phyloP scores from a whole-genome alignment of 2,329 filamentous ascomycete genomes.

The Penicillium sp. region DNA sequence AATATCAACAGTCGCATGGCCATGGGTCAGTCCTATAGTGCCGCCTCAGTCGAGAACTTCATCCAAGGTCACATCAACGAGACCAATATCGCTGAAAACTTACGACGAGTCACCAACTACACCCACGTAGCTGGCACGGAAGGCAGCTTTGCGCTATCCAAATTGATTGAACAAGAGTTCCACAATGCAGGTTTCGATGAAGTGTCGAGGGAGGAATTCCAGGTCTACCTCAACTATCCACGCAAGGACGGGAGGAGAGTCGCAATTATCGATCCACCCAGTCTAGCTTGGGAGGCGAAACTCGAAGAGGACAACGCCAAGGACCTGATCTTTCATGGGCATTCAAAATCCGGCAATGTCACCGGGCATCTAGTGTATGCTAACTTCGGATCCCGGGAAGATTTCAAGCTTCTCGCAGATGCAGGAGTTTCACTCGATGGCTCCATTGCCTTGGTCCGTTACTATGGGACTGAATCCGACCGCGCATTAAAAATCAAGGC shows the following conservation, averaged over 20 bases:
- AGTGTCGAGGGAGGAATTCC: conserved; percentile 72
- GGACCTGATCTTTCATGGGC: conserved; percentile 79
- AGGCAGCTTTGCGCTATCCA: conserved; percentile 80
- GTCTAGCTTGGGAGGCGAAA: conserved; percentile 71
- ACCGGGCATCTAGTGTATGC: conserved; percentile 85
- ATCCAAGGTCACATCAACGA: conserved; percentile 71
- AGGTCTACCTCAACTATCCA: conserved; percentile 92
- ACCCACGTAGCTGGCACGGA: conserved; percentile 93
- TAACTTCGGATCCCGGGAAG: conserved; percentile 82
- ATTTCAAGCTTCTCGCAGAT: conserved; percentile 72
- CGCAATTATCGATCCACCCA: conserved; percentile 70
- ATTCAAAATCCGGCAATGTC: conserved; percentile 82
- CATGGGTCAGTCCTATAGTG: conserved; percentile 71
- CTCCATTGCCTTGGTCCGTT: conserved; percentile 78
- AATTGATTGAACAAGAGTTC: conserved; percentile 81
- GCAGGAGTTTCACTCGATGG: conserved; percentile 71
- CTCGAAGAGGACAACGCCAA: conserved; percentile 80
- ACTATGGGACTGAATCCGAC: conserved; percentile 72
- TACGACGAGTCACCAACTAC: conserved; percentile 75
- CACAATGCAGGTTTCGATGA: conserved; percentile 69
- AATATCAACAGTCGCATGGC: conserved; percentile 63
- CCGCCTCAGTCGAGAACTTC: conserved; percentile 74
- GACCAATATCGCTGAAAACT: conserved; percentile 66
- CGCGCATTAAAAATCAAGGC: conserved; percentile 81
- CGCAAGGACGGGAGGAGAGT: conserved; percentile 72